A percentile compares a stretch with the other conserved stretches of the same genome.
Conservation (phyloP, 1,284 basidiomycete species). For the Boletus calvinii region DNA sequence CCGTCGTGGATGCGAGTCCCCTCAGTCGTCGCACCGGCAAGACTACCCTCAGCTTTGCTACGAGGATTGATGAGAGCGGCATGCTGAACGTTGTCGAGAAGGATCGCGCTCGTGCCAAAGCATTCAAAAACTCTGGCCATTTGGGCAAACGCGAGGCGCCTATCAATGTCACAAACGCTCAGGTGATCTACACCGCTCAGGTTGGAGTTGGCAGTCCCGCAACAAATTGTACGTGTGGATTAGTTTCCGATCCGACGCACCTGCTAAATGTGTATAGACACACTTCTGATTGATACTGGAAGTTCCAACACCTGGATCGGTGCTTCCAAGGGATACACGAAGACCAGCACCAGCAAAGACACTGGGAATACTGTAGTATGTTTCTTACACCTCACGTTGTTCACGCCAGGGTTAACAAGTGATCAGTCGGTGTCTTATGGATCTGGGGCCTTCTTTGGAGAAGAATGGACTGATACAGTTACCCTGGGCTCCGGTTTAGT, state of each 20-base stretch:
- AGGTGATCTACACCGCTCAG: not conserved
- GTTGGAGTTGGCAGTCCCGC: not conserved
- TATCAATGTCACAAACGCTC: not conserved
- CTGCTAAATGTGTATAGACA: constrained; percentile 15
- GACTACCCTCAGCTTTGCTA: constrained; percentile 17
- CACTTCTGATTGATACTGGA: constrained; percentile 33
- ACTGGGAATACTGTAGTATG: constrained; percentile 43
- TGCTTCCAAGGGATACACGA: constrained; percentile 33
- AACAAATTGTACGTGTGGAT: not conserved
- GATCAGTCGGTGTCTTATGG: constrained; percentile 45
- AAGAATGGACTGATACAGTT: constrained; percentile 51
- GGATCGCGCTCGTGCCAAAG: constrained; percentile 6
- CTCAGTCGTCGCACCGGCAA: constrained; percentile 14
- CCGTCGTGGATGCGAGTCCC: constrained; percentile 15
- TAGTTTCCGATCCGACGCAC: not conserved
- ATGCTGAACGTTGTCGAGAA: constrained; percentile 2
- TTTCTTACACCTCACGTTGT: not conserved
- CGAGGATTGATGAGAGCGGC: constrained; percentile 16
- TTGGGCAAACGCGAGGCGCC: constrained; percentile 8
- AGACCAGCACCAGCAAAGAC: constrained; percentile 41
- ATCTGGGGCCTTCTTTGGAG: constrained; percentile 50
- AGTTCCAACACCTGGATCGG: constrained; percentile 41
- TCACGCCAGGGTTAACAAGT: not conserved
- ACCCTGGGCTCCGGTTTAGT: constrained; percentile 42
- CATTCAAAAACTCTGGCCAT: not conserved